Evolutionary conservation across 352 stramenopile genomes (phyloP).

Genomic region (Phytopythium litorale): DNA sequence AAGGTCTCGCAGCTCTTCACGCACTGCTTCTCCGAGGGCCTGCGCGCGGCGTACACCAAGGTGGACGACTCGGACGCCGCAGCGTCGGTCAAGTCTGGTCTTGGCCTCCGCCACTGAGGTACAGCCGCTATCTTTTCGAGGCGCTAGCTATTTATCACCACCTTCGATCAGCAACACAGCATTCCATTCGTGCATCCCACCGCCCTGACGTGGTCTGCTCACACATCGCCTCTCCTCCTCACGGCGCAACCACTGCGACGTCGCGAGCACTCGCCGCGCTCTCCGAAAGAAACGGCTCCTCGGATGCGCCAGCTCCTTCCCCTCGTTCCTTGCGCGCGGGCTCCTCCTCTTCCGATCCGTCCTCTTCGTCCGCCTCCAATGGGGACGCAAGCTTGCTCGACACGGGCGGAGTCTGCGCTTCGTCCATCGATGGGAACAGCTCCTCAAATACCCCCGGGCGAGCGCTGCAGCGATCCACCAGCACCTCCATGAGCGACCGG

Average conservation of each 20-base stretch:
- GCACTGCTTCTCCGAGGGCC: constrained; percentile 73
- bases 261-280: neutral
- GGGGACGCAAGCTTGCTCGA: neutral
- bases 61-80: constrained; percentile 47
- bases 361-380: constrained; percentile 23
- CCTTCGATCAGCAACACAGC: neutral
- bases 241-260: neutral
- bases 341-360: constrained; percentile 3
- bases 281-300: neutral
- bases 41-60: constrained; percentile 52
- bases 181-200: neutral
- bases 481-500: constrained; percentile 43
- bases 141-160: neutral
- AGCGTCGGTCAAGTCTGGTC: constrained; percentile 19
- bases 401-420: constrained; percentile 20
- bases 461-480: constrained; percentile 54
- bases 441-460: constrained; percentile 39
- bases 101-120: neutral
- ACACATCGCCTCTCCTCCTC: neutral
- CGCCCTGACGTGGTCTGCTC: neutral
- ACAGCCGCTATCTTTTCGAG: neutral
- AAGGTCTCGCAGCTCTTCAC: constrained; percentile 66
- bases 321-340: neutral
- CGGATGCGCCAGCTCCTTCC: neutral
- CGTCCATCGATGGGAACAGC: constrained; percentile 51